Percentiles rank a stretch among this genome's conserved stretches.
Evolutionary conservation across 2,329 filamentous ascomycete genomes (phyloP).

Genomic region (Pestalotiopsis sp.): DNA sequence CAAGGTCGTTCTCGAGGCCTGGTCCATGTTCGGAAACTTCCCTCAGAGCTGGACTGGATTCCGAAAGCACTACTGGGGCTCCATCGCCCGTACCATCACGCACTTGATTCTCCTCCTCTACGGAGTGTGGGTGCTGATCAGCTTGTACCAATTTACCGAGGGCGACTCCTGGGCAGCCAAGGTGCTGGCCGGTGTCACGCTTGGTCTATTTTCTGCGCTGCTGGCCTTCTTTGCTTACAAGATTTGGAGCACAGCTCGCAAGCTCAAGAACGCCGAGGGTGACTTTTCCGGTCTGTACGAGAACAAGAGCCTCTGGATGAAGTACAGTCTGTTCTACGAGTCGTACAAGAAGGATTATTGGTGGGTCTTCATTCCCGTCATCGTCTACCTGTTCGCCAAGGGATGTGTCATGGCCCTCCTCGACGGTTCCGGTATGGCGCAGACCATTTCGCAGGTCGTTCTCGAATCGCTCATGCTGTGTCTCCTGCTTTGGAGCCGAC

Average conservation of each 20-base stretch:
- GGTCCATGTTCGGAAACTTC: constrained; percentile 88
- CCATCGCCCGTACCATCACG: constrained; percentile 86
- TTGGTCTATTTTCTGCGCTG: constrained; percentile 78
- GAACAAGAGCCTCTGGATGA: constrained; percentile 87
- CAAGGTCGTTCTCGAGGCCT: constrained; percentile 88
- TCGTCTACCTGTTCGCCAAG: constrained; percentile 89
- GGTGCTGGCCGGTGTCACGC: constrained; percentile 77
- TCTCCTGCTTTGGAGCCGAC: constrained; percentile 81
- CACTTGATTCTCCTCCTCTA: constrained; percentile 90
- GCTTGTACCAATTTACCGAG: constrained; percentile 90
- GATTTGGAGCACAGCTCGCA: constrained; percentile 76
- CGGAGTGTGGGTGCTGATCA: constrained; percentile 94
- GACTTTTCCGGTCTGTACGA: constrained; percentile 77
- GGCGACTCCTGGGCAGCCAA: constrained; percentile 96
- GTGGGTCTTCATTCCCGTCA: constrained; percentile 93
- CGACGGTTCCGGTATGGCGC: constrained; percentile 82
- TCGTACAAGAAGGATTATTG: constrained; percentile 92
- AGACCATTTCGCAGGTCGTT: constrained; percentile 78
- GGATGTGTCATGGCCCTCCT: constrained; percentile 83
- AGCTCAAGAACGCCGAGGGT: constrained; percentile 74
- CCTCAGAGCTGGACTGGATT: constrained; percentile 80
- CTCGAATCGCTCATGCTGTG: constrained; percentile 80
- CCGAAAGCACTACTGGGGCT: constrained; percentile 95
- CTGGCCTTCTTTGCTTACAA: constrained; percentile 83
- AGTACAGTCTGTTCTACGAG: constrained; percentile 98